A percentile compares a stretch with the other conserved stretches of the same genome.
Evolutionary conservation across 495 filamentous ascomycete species (phyloP).

Genomic region (Penicillium maclennaniae): DNA sequence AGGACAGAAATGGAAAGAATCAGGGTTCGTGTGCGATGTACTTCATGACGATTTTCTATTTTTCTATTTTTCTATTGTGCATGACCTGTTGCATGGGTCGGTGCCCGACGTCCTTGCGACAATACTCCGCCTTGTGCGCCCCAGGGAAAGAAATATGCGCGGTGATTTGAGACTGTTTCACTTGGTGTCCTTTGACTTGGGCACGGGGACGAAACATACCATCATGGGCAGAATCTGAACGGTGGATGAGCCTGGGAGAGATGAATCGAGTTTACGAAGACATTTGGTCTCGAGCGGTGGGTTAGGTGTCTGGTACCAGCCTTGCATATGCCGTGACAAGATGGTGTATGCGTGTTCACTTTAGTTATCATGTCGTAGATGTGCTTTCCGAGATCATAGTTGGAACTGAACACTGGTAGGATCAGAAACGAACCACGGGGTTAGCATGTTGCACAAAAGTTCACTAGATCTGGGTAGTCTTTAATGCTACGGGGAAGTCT

Average conservation of each 20-base stretch:
- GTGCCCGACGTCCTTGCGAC: background rate
- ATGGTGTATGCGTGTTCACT: background rate
- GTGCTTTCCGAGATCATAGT: no score
- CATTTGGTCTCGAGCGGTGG: background rate
- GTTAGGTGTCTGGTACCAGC: background rate
- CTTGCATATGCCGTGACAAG: background rate
- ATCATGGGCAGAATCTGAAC: no score
- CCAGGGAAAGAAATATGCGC: background rate
- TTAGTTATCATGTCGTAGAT: no score
- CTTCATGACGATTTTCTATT: background rate
- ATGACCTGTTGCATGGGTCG: background rate
- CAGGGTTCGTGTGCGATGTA: no score
- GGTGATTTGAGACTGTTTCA: background rate
- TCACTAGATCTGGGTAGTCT: background rate
- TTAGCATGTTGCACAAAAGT: no score
- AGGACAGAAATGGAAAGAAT: no score
- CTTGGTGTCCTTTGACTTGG: background rate
- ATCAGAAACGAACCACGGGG: no score
- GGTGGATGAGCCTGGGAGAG: no score
- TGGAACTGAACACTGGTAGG: no score
- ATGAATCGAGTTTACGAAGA: background rate
- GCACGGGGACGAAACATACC: no score
- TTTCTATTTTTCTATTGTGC: background rate
- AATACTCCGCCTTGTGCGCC: background rate
- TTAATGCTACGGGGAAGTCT: background rate